A percentile compares a stretch with the other conserved stretches of the same genome.
Evolutionary conservation across 2,329 filamentous ascomycete species (phyloP).

Genomic region (Rhynchosporium secalis): DNA sequence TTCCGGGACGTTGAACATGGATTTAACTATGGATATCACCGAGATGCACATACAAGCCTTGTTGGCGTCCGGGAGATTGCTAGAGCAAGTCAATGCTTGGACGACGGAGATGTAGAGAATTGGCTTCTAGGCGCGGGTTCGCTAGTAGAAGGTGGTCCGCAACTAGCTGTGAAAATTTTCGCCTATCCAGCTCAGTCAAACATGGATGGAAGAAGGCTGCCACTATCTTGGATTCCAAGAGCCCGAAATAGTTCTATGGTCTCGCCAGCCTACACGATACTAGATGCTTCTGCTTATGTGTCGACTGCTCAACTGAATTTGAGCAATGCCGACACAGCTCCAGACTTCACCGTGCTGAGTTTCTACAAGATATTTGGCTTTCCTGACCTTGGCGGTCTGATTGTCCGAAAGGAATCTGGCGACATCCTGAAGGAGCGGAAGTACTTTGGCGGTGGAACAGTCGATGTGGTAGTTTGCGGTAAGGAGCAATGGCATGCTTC

Average conservation of each 20-base stretch:
- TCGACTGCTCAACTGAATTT: constrained; percentile 78
- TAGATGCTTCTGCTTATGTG: constrained; percentile 81
- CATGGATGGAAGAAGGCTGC: constrained; percentile 78
- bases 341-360: constrained; percentile 85
- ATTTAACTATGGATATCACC: constrained; percentile 81
- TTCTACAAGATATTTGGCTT: constrained; percentile 99
- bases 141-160: constrained; percentile 36
- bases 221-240: constrained; percentile 65
- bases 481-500: constrained; percentile 80
- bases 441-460: constrained; percentile 94
- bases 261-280: constrained; percentile 59
- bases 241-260: constrained; percentile 33
- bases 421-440: constrained; percentile 63
- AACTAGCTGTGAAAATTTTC: constrained; percentile 53
- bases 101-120: constrained; percentile 59
- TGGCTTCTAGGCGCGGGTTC: constrained; percentile 57
- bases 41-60: constrained; percentile 82
- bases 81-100: constrained; percentile 62
- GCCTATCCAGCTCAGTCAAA: constrained; percentile 92
- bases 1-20: constrained; percentile 68
- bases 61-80: constrained; percentile 79
- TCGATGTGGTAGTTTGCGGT: constrained; percentile 81
- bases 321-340: constrained; percentile 56
- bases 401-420: constrained; percentile 73
- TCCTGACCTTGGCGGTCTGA: constrained; percentile 81